Conservation (phyloP, 2,329 filamentous ascomycete genomes). For the Fusarium pseudoanthophilum region DNA sequence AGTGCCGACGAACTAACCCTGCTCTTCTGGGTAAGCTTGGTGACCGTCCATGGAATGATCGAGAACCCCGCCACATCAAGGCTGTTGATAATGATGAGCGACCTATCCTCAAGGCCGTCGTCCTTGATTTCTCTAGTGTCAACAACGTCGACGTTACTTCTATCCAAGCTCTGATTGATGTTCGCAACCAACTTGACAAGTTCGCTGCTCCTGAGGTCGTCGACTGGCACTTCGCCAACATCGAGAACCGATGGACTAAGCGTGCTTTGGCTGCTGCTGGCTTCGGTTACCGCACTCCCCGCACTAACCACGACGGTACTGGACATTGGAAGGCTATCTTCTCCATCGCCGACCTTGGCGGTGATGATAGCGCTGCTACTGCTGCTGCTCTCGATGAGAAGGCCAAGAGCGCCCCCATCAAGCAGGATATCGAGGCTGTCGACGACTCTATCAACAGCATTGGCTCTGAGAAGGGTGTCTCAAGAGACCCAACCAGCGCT, state of each 20-base stretch:
- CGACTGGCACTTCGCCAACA: conserved; percentile 63
- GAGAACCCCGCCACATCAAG: conserved; percentile 53
- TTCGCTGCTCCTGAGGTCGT: conserved; percentile 59
- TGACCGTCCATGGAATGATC: conserved; percentile 69
- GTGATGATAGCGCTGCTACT: conserved; percentile 69
- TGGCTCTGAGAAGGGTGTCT: conserved; percentile 45
- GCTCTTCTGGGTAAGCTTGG: conserved; percentile 58
- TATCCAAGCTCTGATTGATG: conserved; percentile 64
- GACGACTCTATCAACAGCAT: conserved; percentile 39
- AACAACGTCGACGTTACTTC: conserved; percentile 67
- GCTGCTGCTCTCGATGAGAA: conserved; percentile 72
- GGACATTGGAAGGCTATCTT: conserved; percentile 79
- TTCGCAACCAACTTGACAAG: conserved; percentile 63
- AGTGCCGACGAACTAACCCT: conserved; percentile 58
- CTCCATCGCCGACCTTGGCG: conserved; percentile 87
- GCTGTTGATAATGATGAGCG: conserved; percentile 49
- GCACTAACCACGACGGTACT: conserved; percentile 35
- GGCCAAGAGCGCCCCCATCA: conserved; percentile 35
- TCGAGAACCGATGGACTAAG: conserved; percentile 66
- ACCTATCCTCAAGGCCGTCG: conserved; percentile 64
- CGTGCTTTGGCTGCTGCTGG: conserved; percentile 65
- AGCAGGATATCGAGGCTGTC: conserved; percentile 46
- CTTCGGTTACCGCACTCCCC: conserved; percentile 58
- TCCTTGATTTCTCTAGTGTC: conserved; percentile 66
- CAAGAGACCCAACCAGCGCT: conserved; percentile 43